Percentiles rank a stretch among this genome's conserved stretches.
phyloP scores from a whole-genome alignment of 768 basidiomycete genomes.

The Cystobasidium ongulense region DNA sequence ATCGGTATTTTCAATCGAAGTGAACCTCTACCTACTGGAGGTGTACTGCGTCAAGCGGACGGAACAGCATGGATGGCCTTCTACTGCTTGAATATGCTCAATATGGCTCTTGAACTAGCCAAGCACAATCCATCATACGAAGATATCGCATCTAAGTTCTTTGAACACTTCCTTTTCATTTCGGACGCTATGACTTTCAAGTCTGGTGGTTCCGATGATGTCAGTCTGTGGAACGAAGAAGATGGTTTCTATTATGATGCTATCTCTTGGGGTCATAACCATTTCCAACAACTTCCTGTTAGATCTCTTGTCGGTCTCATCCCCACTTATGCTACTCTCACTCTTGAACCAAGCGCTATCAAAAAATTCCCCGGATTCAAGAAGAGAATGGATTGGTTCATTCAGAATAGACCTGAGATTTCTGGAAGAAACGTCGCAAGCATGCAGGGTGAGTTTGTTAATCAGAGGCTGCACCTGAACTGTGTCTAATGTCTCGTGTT shows the following conservation, averaged over 20 bases:
- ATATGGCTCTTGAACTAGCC: slow-evolving; percentile 91
- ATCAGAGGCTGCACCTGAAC: background rate
- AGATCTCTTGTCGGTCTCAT: slow-evolving; percentile 95
- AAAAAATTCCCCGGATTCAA: slow-evolving; percentile 95
- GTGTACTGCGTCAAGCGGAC: slow-evolving; percentile 87
- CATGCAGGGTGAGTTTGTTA: slow-evolving; percentile 61
- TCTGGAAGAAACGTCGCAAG: slow-evolving; percentile 90
- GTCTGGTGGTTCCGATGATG: slow-evolving; percentile 61
- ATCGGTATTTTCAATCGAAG: slow-evolving; percentile 97
- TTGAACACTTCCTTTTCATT: slow-evolving; percentile 91
- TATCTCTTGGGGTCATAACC: slow-evolving; percentile 46
- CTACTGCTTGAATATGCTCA: slow-evolving; percentile 95
- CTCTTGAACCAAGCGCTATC: slow-evolving; percentile 78
- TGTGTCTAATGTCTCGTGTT: background rate
- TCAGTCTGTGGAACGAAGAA: slow-evolving; percentile 86
- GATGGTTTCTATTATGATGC: slow-evolving; percentile 98
- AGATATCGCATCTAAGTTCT: slow-evolving; percentile 98
- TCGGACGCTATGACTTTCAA: slow-evolving; percentile 93
- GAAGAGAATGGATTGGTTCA: slow-evolving; percentile 98
- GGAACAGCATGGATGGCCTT: slow-evolving; percentile 99
- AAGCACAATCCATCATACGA: slow-evolving; percentile 97
- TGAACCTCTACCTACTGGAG: slow-evolving; percentile 89
- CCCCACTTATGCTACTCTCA: slow-evolving; percentile 87
- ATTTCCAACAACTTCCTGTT: slow-evolving; percentile 83
- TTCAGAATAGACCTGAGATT: slow-evolving; percentile 80